Percentiles rank a stretch among this genome's conserved stretches.
These are phyloP conservation scores for Apophysomyces sp. DNA, from an alignment of 371 early-diverging fungal genomes.

Conservation along the genomic window DNA sequence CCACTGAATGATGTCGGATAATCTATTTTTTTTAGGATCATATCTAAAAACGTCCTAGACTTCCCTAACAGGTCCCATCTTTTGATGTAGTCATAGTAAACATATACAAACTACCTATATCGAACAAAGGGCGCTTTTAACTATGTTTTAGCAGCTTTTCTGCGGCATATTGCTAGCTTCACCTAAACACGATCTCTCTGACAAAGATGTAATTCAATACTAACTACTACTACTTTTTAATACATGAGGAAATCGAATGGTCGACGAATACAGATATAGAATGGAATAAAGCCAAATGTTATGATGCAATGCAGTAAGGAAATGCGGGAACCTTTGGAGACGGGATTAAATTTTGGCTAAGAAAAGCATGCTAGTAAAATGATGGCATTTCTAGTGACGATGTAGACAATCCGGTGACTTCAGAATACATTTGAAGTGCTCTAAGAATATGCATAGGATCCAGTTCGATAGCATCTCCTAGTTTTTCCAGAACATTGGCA, in stretches of 20 bases:
- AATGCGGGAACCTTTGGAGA: not conserved
- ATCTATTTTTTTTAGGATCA: no score
- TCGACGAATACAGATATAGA: not conserved
- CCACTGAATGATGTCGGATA: no score
- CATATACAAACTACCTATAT: no score
- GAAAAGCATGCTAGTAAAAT: not conserved
- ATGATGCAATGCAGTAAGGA: not conserved
- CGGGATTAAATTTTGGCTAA: not conserved
- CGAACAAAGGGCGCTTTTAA: no score
- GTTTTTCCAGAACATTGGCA: constrained; percentile 54
- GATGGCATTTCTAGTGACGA: not conserved
- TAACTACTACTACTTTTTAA: not conserved
- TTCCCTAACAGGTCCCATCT: no score
- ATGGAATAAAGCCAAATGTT: not conserved
- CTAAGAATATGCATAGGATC: constrained; percentile 61
- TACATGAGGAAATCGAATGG: not conserved
- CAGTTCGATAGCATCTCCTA: constrained; percentile 56
- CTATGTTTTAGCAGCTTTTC: no score
- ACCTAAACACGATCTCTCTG: no score
- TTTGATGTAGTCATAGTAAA: no score
- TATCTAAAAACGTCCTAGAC: no score
- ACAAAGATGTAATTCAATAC: no score
- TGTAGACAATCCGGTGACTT: constrained; percentile 25
- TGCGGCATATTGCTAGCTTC: no score
- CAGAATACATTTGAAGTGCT: constrained; percentile 64